Evolutionary conservation across 2,329 filamentous ascomycete species (phyloP), one percentile per base, ranked within the genome.

Genomic region (Penicillium hesseltinei): DNA sequence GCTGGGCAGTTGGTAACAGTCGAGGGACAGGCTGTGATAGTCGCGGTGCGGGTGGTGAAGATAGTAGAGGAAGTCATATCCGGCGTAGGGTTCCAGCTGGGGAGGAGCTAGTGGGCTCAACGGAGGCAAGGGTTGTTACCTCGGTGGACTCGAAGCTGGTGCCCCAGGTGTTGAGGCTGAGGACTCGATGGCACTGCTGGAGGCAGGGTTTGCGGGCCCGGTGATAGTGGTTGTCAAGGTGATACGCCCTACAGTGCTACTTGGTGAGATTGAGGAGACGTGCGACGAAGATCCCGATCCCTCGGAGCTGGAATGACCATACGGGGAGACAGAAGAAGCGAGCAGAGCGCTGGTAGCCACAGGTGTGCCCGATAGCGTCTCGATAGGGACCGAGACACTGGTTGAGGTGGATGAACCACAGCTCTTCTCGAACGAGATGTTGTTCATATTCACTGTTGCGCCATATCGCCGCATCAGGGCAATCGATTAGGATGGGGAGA

Each of bases 1-100:
- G 58, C 57, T 39, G 67, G 67, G 45, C 67, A 71, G 43, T 70
- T 35, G 1, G 67, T 66, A 0, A 70, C 61, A 15, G 59, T 63
- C 5, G 68, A 56, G 3, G 64, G 61, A 29, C 67, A 70, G 9
- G 54, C 51, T 6, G 66, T 70, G 48, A 68, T 57, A 5, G 67
- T 71, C 36, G 66, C 59, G 11, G 58, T 57, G 6, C 47, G 56
- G 11, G 63, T 66, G 10, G 50, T 54, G 43, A 60, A 64, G n/a
- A 67, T 57, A 19, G 64, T 66, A 17, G 66, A 68, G 10, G 61
- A 68, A 3, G 64, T 65, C 29, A 56, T 38, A 8, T 56, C 47
- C 5, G 48, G 51, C 25, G 40, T 15, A 27, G n/a, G 11, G 44
- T 46, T 36, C 8, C 36, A 5, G 21, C 35, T 21, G 43, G 35